Percentiles rank a stretch among this genome's conserved stretches.
Conservation (phyloP, 768 basidiomycete genomes). For the Mycena albidolilacea region DNA sequence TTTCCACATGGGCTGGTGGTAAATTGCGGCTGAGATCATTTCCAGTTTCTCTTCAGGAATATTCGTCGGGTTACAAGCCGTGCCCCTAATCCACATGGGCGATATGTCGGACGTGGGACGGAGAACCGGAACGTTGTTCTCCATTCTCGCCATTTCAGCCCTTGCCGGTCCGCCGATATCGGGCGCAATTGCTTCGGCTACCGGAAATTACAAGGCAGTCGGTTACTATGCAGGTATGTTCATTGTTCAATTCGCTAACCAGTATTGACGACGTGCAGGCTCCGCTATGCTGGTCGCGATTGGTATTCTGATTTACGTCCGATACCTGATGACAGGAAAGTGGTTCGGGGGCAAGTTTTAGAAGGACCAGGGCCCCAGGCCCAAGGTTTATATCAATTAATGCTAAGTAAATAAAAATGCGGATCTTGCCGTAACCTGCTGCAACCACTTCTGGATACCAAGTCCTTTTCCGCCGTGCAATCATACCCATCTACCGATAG, state of each 20-base stretch:
- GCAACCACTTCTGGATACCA: too few relatives aligned
- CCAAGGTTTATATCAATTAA: background rate
- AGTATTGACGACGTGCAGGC: slow-evolving; percentile 3
- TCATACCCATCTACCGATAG: background rate
- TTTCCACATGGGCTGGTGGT: slow-evolving; percentile 42
- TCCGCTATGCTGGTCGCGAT: slow-evolving; percentile 25
- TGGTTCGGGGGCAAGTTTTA: slow-evolving; percentile 34
- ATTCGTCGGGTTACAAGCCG: slow-evolving; percentile 68
- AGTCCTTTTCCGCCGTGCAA: background rate
- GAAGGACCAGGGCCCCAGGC: background rate
- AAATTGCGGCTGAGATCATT: background rate
- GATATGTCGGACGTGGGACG: slow-evolving; percentile 73
- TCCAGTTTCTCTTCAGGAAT: slow-evolving; percentile 73
- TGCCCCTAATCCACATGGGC: slow-evolving; percentile 76
- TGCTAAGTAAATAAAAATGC: background rate
- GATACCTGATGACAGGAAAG: slow-evolving; percentile 35
- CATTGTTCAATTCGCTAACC: background rate
- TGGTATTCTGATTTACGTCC: slow-evolving; percentile 30
- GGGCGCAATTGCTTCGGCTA: slow-evolving; percentile 72
- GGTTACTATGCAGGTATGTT: slow-evolving; percentile 68
- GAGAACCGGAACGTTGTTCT: slow-evolving; percentile 76
- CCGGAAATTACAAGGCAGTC: slow-evolving; percentile 67
- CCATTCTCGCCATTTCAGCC: slow-evolving; percentile 72
- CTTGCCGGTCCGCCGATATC: slow-evolving; percentile 82
- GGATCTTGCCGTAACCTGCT: background rate